Base-by-base conservation (phyloP, 202 grass and related monocot species). In the Carex sylvatica region DNA sequence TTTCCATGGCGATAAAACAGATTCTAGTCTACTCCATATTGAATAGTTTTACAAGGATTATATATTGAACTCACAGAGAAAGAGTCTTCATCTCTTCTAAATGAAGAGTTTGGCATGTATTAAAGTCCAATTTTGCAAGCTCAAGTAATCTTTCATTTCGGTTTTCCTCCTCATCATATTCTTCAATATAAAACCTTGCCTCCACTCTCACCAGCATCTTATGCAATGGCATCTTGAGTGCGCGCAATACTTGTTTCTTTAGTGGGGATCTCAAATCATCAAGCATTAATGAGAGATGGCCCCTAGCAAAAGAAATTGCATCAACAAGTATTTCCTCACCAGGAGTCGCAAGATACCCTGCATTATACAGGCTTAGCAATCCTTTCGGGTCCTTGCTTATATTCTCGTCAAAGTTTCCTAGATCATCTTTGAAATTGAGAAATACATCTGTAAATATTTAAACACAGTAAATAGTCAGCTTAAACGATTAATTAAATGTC, bases 121-220 rank as follows among this genome's bases (percentile, higher is more conserved):
- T 88, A 23, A 87, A 88, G 61, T 94, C 88, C 28, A 94, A 9
- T 44, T 95, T 92, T 64, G 93, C 86, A 5, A 95, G 51, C 47
- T 92, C 79, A 42, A 92, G 13, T 74, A 95, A 70, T 3, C 6
- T 5, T 7, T 81, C 65, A 70, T 87, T 79, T 53, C 61, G 67
- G 44, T 8, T 36, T 38, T 38, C 5, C 10, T 90, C 59, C 4
- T 65, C 82, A 38, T 87, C 64, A 0, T 92, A 95, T 15, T 79
- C 55, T 9, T 88, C 15, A 0, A 95, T 82, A 20, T 88, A 92
- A 6, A 77, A 54, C 63, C 33, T 87, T 64, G 90, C 67, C 83
- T 88, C 84, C 5, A 94, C 9, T 61, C 87, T 92, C 66, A 46
- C 33, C 51, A 85, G 63, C 69, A 87, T 92, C 9, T 75, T 79